Base-by-base conservation (phyloP, 495 filamentous ascomycete species). In the Staphylotrichum tortipilum region DNA sequence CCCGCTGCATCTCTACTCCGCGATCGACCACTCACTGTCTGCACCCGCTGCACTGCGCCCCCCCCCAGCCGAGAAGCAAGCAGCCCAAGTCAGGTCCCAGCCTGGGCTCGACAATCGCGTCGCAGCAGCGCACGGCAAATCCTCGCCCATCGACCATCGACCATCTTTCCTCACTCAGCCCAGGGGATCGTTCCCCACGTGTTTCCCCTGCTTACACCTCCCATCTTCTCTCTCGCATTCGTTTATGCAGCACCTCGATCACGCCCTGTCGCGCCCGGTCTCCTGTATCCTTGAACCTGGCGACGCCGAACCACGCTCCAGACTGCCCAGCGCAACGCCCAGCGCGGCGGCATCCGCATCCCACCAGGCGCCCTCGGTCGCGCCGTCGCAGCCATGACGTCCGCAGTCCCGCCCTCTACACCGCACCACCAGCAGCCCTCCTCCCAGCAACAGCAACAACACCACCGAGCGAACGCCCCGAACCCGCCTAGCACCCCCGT, bases 361-460 rank as follows among this genome's bases (percentile, higher is more conserved):
- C 38, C 44, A n/a, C 35, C 54, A 50, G 52, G 36, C 49, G 52
- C 49, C 51, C 52, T 30, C 55, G 55, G 19, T 33, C 49, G 42
- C 50, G 41, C 54, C 52, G 54, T 58, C 58, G 48, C 60, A 61
- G 42, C 53, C 62, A 65, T 65, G 62, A 63, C 62, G 48, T 62
- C 60, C 62, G 57, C 52, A 47, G 53, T 46, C 31, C 59, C 45
- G 31, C 50, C 33, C 19, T 44, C 42, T 23, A 29, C 58, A 43
- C 49, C 50, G n/a, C n/a, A n/a, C n/a, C n/a, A n/a, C 18, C 52
- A 53, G 11, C 45, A 44, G n/a, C 44, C 54, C 23, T 52, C 54
- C 18, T 44, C 62, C 36, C 30, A 24, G 17, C 48, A 35, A 22
- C 56, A 51, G 35, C 47, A 58, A 2, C 55, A 52, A 4, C 48